Conservation (phyloP, 2,329 filamentous ascomycete genomes). For the Aspergillus fumigatus region DNA sequence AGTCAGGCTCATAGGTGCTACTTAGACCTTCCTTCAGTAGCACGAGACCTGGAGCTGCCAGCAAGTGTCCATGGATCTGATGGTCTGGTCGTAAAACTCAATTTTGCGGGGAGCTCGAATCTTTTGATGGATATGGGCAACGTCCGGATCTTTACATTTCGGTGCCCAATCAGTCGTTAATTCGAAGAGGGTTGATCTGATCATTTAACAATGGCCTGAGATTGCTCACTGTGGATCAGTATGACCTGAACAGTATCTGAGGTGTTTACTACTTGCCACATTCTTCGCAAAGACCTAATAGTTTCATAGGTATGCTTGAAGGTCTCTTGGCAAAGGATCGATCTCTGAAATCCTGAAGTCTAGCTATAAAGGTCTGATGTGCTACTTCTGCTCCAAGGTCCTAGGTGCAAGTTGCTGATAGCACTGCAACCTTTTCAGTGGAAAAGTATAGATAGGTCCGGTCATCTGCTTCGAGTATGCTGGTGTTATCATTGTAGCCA, state of each 20-base stretch:
- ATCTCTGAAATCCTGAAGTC: too few relatives aligned
- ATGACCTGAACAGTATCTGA: not conserved
- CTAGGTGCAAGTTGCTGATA: not conserved
- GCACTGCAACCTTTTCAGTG: not conserved
- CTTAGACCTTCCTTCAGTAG: not conserved
- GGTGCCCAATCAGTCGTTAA: not conserved
- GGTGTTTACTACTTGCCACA: not conserved
- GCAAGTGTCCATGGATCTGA: not conserved
- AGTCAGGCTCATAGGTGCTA: too few relatives aligned
- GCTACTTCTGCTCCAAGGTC: not conserved
- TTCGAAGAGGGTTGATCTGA: not conserved
- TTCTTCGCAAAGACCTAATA: not conserved
- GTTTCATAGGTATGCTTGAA: not conserved
- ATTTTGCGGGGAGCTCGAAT: not conserved
- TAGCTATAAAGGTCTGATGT: not conserved
- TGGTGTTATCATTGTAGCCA: not conserved
- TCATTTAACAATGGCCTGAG: not conserved
- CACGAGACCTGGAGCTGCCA: not conserved
- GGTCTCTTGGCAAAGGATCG: not conserved
- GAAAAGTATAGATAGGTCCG: not conserved
- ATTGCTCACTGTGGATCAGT: not conserved
- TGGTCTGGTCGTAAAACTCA: not conserved
- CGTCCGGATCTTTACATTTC: not conserved
- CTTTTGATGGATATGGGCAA: not conserved
- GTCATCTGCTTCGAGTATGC: not conserved